Conservation (phyloP, 2,329 filamentous ascomycete species). For the Fusarium zealandicum region DNA sequence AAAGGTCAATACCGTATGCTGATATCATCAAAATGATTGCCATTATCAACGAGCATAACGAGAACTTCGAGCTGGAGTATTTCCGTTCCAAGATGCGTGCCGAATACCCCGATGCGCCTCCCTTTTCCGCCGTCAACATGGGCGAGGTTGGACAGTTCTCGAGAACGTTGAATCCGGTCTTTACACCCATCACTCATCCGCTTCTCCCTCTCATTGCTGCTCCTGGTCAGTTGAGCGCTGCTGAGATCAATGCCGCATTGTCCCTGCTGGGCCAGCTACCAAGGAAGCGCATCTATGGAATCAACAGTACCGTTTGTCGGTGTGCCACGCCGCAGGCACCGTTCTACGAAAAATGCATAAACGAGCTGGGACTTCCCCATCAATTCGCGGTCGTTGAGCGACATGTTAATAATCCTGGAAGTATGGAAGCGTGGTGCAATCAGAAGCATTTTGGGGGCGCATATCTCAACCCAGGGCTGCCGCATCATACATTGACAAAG, state of each 20-base stretch:
- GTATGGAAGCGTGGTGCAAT: slow-evolving; percentile 75
- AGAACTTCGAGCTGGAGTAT: slow-evolving; percentile 90
- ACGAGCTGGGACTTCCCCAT: slow-evolving; percentile 85
- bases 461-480: slow-evolving; percentile 77
- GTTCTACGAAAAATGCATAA: slow-evolving; percentile 86
- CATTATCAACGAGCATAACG: slow-evolving; percentile 80
- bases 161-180: slow-evolving; percentile 82
- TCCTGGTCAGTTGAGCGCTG: slow-evolving; percentile 83
- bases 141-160: slow-evolving; percentile 86
- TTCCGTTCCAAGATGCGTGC: slow-evolving; percentile 80
- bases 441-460: slow-evolving; percentile 82
- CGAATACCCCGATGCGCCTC: slow-evolving; percentile 72
- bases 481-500: slow-evolving; percentile 66
- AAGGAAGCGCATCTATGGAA: slow-evolving; percentile 81
- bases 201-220: slow-evolving; percentile 84
- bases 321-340: slow-evolving; percentile 74
- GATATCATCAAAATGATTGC: slow-evolving; percentile 94
- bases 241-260: slow-evolving; percentile 82
- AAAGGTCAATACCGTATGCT: slow-evolving; percentile 74
- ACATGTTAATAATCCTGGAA: slow-evolving; percentile 67
- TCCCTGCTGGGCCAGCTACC: slow-evolving; percentile 82
- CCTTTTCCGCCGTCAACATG: slow-evolving; percentile 87
- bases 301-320: slow-evolving; percentile 72
- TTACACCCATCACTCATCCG: slow-evolving; percentile 87
- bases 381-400: slow-evolving; percentile 79